Percentiles rank a stretch among this genome's conserved stretches.
These are phyloP conservation scores for Gossypium longicalyx DNA, from an alignment of 345 rosid genomes.

Conservation along the genomic window DNA sequence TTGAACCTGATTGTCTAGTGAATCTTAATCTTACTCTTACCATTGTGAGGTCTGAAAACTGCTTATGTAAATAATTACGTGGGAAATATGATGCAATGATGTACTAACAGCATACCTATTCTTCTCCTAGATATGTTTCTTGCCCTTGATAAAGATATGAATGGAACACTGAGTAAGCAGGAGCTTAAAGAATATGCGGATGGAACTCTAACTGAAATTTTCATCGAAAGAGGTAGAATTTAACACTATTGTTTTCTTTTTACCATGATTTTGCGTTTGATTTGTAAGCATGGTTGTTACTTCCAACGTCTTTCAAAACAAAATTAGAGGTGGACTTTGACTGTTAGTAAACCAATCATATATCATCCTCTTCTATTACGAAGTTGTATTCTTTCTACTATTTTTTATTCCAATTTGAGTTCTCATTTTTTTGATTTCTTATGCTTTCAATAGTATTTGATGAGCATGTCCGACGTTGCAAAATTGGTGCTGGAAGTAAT, in stretches of 20 bases:
- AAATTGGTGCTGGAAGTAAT: slow-evolving; percentile 55
- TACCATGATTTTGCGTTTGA: not conserved
- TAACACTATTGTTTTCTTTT: not conserved
- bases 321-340: not conserved
- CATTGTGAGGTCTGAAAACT: not conserved
- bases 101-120: slow-evolving; percentile 1
- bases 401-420: not conserved
- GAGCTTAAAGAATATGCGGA: slow-evolving; percentile 97
- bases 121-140: slow-evolving; percentile 76
- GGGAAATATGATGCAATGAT: not conserved
- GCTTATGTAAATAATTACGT: not conserved
- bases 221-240: slow-evolving; percentile 80
- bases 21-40: not conserved
- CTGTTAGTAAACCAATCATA: not conserved
- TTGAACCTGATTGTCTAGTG: not conserved
- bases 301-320: not conserved
- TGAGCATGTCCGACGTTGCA: slow-evolving; percentile 89
- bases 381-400: not conserved
- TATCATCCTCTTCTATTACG: not conserved
- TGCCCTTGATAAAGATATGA: slow-evolving; percentile 92
- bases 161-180: slow-evolving; percentile 90
- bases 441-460: slow-evolving; percentile 59
- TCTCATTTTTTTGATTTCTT: slow-evolving; percentile 14
- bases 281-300: not conserved
- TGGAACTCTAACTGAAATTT: slow-evolving; percentile 90